phyloP scores from a whole-genome alignment of 441 rosid genomes.

The Pelargonium citronellum region DNA sequence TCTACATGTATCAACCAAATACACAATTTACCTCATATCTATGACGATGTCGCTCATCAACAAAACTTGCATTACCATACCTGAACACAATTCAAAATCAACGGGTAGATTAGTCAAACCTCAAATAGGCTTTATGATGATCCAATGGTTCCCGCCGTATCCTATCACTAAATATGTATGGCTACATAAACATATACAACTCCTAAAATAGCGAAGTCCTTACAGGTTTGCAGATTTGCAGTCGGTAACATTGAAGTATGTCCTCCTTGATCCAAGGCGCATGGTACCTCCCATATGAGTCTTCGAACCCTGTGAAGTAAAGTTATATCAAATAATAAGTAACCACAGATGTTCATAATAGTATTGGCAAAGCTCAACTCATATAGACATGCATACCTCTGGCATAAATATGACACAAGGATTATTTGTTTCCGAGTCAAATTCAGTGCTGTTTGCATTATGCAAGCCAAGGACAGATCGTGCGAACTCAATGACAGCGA shows the following conservation, averaged over 20 bases:
- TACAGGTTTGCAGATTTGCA: constrained; percentile 55
- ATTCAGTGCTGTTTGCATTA: constrained; percentile 91
- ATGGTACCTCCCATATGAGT: constrained; percentile 70
- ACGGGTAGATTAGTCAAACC: neutral
- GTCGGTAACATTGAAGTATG: constrained; percentile 41
- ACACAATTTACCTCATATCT: constrained; percentile 49
- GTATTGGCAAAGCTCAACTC: neutral
- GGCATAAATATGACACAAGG: constrained; percentile 96
- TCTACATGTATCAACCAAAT: neutral
- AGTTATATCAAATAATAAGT: neutral
- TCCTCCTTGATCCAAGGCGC: constrained; percentile 65
- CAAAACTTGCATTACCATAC: constrained; percentile 42
- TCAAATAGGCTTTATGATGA: constrained; percentile 7
- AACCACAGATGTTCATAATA: neutral
- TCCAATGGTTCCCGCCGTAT: neutral
- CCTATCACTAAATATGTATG: neutral
- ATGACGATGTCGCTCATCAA: constrained; percentile 64
- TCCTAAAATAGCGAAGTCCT: constrained; percentile 20
- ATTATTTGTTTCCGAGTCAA: constrained; percentile 57
- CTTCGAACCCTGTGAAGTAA: constrained; percentile 46
- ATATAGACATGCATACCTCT: constrained; percentile 41
- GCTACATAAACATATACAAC: neutral
- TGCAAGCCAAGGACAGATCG: constrained; percentile 56
- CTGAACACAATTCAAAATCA: constrained; percentile 21
- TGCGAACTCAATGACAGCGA: constrained; percentile 85